Conservation (phyloP, 345 rosid species). For the Punica granatum region DNA sequence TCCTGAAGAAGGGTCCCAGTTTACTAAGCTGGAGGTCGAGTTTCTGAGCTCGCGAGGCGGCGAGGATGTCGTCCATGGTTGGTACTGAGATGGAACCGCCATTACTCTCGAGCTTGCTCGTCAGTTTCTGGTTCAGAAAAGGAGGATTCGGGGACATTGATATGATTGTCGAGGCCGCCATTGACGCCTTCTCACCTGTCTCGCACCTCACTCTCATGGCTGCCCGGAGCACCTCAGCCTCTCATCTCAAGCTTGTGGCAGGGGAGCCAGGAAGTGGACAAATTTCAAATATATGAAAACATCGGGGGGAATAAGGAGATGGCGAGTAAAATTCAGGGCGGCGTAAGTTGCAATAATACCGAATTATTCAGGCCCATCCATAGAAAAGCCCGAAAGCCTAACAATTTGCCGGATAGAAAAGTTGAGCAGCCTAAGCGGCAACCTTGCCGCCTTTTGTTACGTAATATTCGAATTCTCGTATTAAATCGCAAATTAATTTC, state of each 20-base stretch:
- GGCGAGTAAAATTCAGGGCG: not conserved
- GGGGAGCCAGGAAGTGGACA: not conserved
- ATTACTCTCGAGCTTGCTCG: not conserved
- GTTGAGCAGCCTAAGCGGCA: no score
- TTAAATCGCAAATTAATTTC: no score
- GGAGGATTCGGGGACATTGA: constrained; percentile 1
- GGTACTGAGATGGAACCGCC: constrained; percentile 23
- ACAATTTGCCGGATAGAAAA: no score
- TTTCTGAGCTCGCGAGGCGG: constrained; percentile 61
- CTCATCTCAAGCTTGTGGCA: not conserved
- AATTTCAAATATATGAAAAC: not conserved
- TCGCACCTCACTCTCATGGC: not conserved
- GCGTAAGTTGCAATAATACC: not conserved
- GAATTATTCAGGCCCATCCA: not conserved
- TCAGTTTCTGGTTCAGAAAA: constrained; percentile 1
- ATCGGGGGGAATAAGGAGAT: not conserved
- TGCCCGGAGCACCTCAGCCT: not conserved
- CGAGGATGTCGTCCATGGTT: constrained; percentile 63
- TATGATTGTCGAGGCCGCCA: not conserved
- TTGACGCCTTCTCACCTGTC: not conserved
- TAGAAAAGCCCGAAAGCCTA: no score
- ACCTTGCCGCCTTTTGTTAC: no score
- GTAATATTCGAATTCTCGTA: no score
- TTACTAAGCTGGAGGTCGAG: constrained; percentile 62
- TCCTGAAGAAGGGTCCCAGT: constrained; percentile 74